Evolutionary conservation across 768 basidiomycete genomes (phyloP), one percentile per base, ranked within the genome.

Genomic region (Dendrothele bispora): DNA sequence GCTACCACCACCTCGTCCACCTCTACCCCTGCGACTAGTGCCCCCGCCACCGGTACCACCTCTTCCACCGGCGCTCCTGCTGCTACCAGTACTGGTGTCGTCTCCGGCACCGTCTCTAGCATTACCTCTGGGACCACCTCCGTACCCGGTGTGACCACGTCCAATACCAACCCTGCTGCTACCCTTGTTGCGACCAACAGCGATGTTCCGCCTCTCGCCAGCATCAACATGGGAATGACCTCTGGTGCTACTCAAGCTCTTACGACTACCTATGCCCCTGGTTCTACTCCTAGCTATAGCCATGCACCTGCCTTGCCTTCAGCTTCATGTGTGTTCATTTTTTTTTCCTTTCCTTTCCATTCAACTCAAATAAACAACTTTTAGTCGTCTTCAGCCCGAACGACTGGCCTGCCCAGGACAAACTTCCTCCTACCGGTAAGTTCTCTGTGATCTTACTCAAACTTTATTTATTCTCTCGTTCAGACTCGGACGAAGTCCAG

Each of bases 361-460:
- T n/a, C n/a, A n/a, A n/a, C n/a, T n/a, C n/a, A n/a, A n/a, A n/a
- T n/a, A n/a, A n/a, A n/a, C n/a, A n/a, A n/a, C n/a, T n/a, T 18
- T 12, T 22, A 67, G 64, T 65, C 38, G 64, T 68, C 8, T 78
- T 74, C 60, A 47, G 56, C n/a, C 44, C 63, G 0, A 67, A 66
- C 3, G 60, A 77, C 15, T 91, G 86, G 83, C 89, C 89, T 1
- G 27, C 63, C 1, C 75, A 82, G 56, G 88, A 91, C 57, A 67
- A 69, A 20, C 61, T 83, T 24, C 82, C 85, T 7, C 69, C 75
- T 20, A 81, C 82, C 10, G 71, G 86, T 86, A 54, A 26, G 74
- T 11, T 63, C n/a, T 4, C 49, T 42, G 22, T 8, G 43, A 49
- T 18, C 39, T 25, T 24, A 40, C 21, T 30, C 7, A 10, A n/a